Evolutionary conservation across 148 eudicot species (phyloP).

Genomic region (Dysphania ambrosioides): DNA sequence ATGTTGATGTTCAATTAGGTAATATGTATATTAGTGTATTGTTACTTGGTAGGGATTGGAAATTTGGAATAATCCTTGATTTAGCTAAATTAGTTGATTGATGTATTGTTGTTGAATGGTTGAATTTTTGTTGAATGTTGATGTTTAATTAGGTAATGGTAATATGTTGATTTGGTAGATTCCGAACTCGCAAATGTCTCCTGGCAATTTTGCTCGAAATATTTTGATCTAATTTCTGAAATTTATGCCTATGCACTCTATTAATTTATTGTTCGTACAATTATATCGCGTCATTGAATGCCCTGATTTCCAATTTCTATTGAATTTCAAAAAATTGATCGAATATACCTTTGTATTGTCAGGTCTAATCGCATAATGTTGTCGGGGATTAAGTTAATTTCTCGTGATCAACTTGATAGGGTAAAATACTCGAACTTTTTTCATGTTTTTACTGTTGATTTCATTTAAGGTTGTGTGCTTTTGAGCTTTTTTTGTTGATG

Average conservation of each 20-base stretch:
- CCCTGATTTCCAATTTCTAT: background rate
- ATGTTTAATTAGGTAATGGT: no score
- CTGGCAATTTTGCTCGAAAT: no score
- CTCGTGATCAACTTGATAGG: constrained; percentile 62
- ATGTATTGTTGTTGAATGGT: no score
- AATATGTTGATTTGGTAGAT: no score
- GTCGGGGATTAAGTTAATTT: constrained; percentile 75
- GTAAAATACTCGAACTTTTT: constrained; percentile 34
- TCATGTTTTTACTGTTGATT: background rate
- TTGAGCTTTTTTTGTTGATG: background rate
- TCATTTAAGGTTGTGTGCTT: background rate
- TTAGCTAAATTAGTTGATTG: no score
- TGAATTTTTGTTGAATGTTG: no score
- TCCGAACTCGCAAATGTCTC: no score
- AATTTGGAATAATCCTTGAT: no score
- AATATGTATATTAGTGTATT: no score
- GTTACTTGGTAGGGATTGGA: no score
- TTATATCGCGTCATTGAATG: background rate
- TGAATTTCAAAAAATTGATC: background rate
- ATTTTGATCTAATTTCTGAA: no score
- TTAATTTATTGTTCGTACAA: background rate
- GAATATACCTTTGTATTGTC: background rate
- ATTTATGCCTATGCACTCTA: background rate
- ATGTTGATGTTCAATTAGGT: no score
- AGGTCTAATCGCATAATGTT: constrained; percentile 41